These are phyloP conservation scores for Calonectria leucothoes DNA, from an alignment of 2,329 filamentous ascomycete species.

Conservation along the genomic window DNA sequence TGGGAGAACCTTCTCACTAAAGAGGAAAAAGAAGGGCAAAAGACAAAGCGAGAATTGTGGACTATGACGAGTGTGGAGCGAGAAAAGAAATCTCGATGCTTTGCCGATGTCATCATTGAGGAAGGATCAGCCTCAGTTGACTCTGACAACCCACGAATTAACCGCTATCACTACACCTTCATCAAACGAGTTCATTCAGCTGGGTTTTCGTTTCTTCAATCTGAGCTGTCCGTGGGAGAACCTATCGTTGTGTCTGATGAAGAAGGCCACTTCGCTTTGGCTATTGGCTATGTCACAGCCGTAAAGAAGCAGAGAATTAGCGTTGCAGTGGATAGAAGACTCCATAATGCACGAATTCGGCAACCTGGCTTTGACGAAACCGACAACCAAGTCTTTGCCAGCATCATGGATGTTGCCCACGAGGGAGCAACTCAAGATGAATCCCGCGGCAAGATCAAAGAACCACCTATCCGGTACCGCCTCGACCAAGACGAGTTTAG, in stretches of 20 bases:
- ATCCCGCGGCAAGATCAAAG: constrained; percentile 62
- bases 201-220: constrained; percentile 89
- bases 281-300: constrained; percentile 88
- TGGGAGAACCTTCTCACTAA: constrained; percentile 95
- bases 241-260: constrained; percentile 98
- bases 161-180: constrained; percentile 89
- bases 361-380: constrained; percentile 80
- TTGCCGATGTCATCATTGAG: constrained; percentile 87
- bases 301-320: constrained; percentile 81
- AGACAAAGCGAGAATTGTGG: constrained; percentile 91
- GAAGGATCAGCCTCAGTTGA: constrained; percentile 80
- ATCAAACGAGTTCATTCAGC: constrained; percentile 72
- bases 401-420: constrained; percentile 85
- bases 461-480: constrained; percentile 76
- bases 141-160: constrained; percentile 81
- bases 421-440: constrained; percentile 65
- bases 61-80: constrained; percentile 92
- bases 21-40: constrained; percentile 91
- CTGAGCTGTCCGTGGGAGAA: constrained; percentile 87
- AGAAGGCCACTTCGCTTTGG: constrained; percentile 92
- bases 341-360: constrained; percentile 86
- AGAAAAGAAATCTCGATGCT: constrained; percentile 89
- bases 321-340: constrained; percentile 88
- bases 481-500: constrained; percentile 98
- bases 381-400: constrained; percentile 86